Conservation (phyloP, 768 basidiomycete species). For the Agrocybe pediades region DNA sequence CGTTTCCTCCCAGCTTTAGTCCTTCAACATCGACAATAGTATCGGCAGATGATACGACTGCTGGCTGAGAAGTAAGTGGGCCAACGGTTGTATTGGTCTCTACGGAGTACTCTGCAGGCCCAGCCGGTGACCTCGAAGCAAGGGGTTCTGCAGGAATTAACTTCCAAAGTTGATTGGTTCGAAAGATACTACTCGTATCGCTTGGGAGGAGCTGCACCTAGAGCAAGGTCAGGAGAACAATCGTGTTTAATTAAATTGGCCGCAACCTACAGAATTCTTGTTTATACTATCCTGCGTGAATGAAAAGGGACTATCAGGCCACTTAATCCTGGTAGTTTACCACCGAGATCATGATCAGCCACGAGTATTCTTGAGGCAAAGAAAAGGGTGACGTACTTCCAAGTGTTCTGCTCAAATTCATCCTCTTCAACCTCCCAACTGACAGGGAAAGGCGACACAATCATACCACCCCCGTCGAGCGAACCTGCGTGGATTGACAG, state of each 20-base stretch:
- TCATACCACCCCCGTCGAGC: conserved; percentile 16
- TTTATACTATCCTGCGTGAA: conserved; percentile 18
- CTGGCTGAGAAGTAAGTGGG: conserved; percentile 2
- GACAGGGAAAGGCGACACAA: conserved; percentile 28
- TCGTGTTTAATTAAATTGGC: not conserved
- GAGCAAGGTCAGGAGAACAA: not conserved
- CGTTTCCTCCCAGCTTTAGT: conserved; percentile 24
- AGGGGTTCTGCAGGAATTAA: conserved; percentile 12
- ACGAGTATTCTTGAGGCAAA: too few species aligned
- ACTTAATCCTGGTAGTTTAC: conserved; percentile 21
- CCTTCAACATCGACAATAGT: conserved; percentile 24
- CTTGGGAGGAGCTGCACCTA: conserved; percentile 26
- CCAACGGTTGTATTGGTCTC: conserved; percentile 3
- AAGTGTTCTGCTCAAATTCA: conserved; percentile 19
- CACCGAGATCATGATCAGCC: not conserved
- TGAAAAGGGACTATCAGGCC: conserved; percentile 24
- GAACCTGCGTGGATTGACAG: conserved; percentile 27
- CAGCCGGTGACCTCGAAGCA: not conserved
- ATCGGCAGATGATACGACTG: conserved; percentile 17
- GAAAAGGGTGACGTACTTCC: conserved; percentile 15
- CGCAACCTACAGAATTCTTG: conserved; percentile 8
- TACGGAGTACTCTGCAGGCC: not conserved
- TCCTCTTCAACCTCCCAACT: conserved; percentile 30
- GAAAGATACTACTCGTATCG: conserved; percentile 15
- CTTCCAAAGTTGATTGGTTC: conserved; percentile 21